Conservation (phyloP, 2,329 filamentous ascomycete genomes). For the Plectosphaerella sp. region DNA sequence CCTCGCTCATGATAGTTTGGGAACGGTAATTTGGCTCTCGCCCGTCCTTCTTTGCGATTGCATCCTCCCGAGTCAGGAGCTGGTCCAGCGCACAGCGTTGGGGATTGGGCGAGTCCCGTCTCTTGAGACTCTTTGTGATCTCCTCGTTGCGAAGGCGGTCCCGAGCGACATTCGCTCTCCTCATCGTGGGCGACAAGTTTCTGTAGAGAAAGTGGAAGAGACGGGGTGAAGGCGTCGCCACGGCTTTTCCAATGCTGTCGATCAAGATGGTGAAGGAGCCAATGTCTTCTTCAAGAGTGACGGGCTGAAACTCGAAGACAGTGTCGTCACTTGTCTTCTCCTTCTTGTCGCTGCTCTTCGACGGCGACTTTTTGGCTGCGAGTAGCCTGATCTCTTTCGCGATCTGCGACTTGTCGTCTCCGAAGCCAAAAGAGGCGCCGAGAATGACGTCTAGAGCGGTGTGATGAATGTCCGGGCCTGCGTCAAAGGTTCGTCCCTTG, state of each 20-base stretch:
- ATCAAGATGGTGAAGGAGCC: not conserved
- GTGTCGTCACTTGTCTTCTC: not conserved
- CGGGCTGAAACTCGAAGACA: not conserved
- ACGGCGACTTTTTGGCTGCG: not conserved
- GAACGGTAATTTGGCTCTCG: conserved; percentile 22
- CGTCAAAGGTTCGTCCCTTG: conserved; percentile 23
- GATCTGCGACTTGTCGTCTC: not conserved
- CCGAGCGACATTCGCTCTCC: not conserved
- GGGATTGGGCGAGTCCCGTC: not conserved
- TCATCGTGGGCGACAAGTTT: not conserved
- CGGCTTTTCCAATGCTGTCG: not conserved
- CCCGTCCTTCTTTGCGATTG: conserved; percentile 21
- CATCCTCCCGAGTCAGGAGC: conserved; percentile 25
- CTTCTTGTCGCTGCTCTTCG: not conserved
- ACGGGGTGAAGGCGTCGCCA: not conserved
- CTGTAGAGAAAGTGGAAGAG: not conserved
- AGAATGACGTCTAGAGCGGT: conserved; percentile 28
- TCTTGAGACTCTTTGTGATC: conserved; percentile 1
- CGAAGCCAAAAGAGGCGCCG: conserved; percentile 24
- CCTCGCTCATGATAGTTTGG: conserved; percentile 25
- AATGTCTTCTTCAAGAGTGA: not conserved
- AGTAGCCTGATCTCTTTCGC: not conserved
- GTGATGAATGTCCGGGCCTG: conserved; percentile 23
- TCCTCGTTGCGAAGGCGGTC: not conserved
- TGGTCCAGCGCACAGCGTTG: conserved; percentile 21